phyloP scores from a whole-genome alignment of 1,284 basidiomycete genomes.

The Kalmanozyma brasiliensis region DNA sequence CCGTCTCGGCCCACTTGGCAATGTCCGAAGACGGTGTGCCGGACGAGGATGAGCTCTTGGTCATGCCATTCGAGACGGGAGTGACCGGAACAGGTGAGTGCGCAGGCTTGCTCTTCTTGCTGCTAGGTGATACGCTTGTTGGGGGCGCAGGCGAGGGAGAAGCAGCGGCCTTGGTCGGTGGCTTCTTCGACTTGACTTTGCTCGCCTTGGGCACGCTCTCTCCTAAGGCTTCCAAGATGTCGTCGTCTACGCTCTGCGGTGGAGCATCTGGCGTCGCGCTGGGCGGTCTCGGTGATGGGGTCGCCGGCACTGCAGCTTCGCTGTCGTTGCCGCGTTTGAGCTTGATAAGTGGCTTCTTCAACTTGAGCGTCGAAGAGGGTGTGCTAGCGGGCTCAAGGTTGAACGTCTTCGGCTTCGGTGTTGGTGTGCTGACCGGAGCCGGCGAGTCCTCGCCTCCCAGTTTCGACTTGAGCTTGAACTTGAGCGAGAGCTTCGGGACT shows the following conservation, averaged over 20 bases:
- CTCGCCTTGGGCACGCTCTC: slow-evolving; percentile 36
- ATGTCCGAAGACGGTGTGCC: slow-evolving; percentile 29
- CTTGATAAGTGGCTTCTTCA: slow-evolving; percentile 55
- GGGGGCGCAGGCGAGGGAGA: slow-evolving; percentile 21
- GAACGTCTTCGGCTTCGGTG: slow-evolving; percentile 14
- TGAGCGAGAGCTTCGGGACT: slow-evolving; percentile 35
- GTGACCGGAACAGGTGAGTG: slow-evolving; percentile 11
- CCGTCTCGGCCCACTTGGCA: slow-evolving; percentile 37
- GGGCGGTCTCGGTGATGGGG: slow-evolving; percentile 16
- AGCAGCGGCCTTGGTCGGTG: slow-evolving; percentile 7
- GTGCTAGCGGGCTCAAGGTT: slow-evolving; percentile 10
- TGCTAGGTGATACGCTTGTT: slow-evolving; percentile 15
- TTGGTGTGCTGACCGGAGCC: slow-evolving; percentile 22
- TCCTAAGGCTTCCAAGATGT: slow-evolving; percentile 40
- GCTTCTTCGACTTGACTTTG: slow-evolving; percentile 28
- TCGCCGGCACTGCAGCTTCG: slow-evolving; percentile 14
- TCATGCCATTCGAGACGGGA: slow-evolving; percentile 11
- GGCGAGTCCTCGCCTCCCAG: slow-evolving; percentile 18
- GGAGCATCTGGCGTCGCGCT: background rate
- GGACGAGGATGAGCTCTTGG: slow-evolving; percentile 8
- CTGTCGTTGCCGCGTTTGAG: slow-evolving; percentile 31
- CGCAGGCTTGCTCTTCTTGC: slow-evolving; percentile 21
- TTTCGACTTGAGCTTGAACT: slow-evolving; percentile 46
- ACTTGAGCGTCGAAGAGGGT: slow-evolving; percentile 18
- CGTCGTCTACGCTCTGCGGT: slow-evolving; percentile 42